These are phyloP conservation scores for Setaria italica DNA, from an alignment of 202 grass and related monocot species.

Conservation along the genomic window DNA sequence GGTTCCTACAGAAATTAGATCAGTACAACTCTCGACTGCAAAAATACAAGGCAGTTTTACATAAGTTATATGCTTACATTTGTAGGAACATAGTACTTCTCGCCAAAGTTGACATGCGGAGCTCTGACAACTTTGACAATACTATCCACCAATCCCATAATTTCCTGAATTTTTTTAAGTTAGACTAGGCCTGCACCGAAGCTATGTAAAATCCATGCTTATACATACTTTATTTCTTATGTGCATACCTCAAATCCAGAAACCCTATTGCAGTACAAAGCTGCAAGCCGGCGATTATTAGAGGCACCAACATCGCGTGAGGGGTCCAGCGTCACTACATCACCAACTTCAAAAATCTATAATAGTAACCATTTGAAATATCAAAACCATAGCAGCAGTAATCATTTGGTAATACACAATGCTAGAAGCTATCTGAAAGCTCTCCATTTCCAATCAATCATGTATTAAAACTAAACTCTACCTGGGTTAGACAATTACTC, in stretches of 20 bases:
- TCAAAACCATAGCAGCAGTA: slow-evolving; percentile 26
- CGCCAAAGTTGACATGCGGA: slow-evolving; percentile 54
- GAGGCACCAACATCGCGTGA: slow-evolving; percentile 75
- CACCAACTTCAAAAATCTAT: slow-evolving; percentile 99
- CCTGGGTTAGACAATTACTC: neutral
- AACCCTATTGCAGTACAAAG: slow-evolving; percentile 80
- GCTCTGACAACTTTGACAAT: slow-evolving; percentile 82
- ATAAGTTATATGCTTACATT: slow-evolving; percentile 64
- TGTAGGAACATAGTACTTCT: slow-evolving; percentile 69
- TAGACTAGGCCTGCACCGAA: neutral
- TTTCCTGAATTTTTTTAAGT: slow-evolving; percentile 66
- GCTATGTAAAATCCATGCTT: slow-evolving; percentile 7
- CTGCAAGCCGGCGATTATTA: slow-evolving; percentile 91
- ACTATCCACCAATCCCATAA: slow-evolving; percentile 95
- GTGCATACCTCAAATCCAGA: slow-evolving; percentile 91
- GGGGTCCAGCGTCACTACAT: slow-evolving; percentile 74
- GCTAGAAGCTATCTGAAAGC: slow-evolving; percentile 24
- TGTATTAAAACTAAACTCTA: neutral
- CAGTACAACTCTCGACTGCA: slow-evolving; percentile 37
- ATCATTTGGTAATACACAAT: neutral
- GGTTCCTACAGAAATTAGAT: slow-evolving; percentile 69
- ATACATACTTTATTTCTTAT: neutral
- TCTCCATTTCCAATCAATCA: neutral
- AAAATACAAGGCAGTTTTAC: slow-evolving; percentile 7
- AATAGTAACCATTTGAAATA: slow-evolving; percentile 28